A percentile compares a stretch with the other conserved stretches of the same genome.
Conservation (phyloP, 2,329 filamentous ascomycete species). For the Purpureocillium takamizusanense region DNA sequence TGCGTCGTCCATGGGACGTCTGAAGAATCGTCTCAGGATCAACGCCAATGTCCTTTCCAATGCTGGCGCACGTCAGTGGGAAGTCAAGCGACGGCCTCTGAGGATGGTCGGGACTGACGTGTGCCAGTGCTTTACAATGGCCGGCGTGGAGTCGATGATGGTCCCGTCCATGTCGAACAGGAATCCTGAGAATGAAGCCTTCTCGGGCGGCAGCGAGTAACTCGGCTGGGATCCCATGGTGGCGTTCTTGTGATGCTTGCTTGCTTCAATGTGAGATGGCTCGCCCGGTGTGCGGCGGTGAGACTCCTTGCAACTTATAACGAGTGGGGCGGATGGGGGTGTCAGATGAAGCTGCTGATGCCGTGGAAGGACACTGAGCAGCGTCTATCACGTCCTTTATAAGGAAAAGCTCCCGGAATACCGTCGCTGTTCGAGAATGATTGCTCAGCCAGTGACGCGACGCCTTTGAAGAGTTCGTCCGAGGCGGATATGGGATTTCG, state of each 20-base stretch:
- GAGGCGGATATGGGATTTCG: not conserved
- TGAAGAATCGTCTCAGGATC: conserved; percentile 77
- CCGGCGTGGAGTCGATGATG: conserved; percentile 72
- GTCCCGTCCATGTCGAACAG: conserved; percentile 76
- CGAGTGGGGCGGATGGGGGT: too few relatives aligned
- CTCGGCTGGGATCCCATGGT: conserved; percentile 25
- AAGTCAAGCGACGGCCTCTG: conserved; percentile 1
- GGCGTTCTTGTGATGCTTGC: not conserved
- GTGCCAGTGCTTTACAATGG: conserved; percentile 71
- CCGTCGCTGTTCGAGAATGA: not conserved
- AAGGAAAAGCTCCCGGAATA: not conserved
- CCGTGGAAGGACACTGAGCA: too few relatives aligned
- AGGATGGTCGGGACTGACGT: conserved; percentile 34
- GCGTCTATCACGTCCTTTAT: not conserved
- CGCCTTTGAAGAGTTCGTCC: not conserved
- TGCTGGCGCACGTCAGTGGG: conserved; percentile 30
- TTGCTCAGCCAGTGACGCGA: not conserved
- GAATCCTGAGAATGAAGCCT: conserved; percentile 43
- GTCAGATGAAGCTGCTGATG: too few relatives aligned
- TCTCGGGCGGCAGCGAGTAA: conserved; percentile 34
- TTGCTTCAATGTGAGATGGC: not conserved
- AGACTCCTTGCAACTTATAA: too few relatives aligned
- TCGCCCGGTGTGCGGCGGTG: too few relatives aligned
- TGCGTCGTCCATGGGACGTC: conserved; percentile 83
- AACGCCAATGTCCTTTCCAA: conserved; percentile 75